Base-by-base conservation (phyloP, 2,329 filamentous ascomycete species). In the Herpotrichia juniperi region DNA sequence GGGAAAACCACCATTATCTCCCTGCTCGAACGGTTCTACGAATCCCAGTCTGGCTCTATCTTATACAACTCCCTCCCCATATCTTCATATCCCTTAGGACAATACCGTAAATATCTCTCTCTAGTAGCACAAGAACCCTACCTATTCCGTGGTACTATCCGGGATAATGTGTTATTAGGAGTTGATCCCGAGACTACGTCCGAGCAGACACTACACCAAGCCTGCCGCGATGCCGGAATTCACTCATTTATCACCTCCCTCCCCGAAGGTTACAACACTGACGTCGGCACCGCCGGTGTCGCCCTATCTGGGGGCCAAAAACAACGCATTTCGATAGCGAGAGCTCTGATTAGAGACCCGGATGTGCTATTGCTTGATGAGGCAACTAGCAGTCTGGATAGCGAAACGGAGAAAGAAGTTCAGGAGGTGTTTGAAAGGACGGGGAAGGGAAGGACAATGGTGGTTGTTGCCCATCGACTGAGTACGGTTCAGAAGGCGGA, bases 271-370 rank as follows among this genome's bases (percentile, higher is more conserved):
- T 68, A 68, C 37, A 51, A 58, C 7, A 73, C 70, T 0, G 37
- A 54, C 14, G 48, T 69, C 2, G 69, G 68, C 1, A 57, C 57
- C 1, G 53, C 57, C 30, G 69, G 61, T 89, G 91, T 40, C 83
- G 5, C 76, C 87, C 90, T 31, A 81, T 91, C 51, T 8, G 88
- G 90, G 11, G 91, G 91, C 0, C 90, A 96, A 69, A 83, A 88
- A 21, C 90, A 94, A 67, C 83, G 91, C 6, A 81, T 94, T 17
- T 86, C 89, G 0, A 90, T 91, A 53, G 88, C 88, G 0, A 79
- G 88, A 2, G 86, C 86, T 2, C 83, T 91, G 6, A 79, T 90
- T 22, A 81, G 85, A 28, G 74, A 84, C 39, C 87, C 88, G 0
- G 74, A 52, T 19, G 64, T 87, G 3, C 67, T 87, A 2, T 69